Base-by-base conservation (phyloP, 208 protist species). In the Porcisia hertigi region DNA sequence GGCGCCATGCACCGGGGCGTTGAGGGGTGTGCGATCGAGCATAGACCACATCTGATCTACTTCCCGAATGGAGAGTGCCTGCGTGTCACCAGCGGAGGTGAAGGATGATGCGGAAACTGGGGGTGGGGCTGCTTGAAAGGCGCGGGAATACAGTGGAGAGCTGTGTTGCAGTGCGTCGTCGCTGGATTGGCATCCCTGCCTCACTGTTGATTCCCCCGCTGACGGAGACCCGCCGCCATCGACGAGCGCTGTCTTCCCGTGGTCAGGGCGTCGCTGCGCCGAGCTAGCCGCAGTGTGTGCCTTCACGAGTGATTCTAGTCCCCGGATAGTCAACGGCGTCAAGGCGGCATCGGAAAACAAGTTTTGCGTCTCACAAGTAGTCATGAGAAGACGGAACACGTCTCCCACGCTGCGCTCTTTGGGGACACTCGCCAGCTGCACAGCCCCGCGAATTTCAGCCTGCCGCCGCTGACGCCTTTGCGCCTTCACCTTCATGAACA, bases 341-440 rank as follows among this genome's bases (percentile, higher is more conserved):
- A 82, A 52, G 1, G 78, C 78, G 52, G 71, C 65, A 25, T 77
- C 66, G 20, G 57, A 77, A 59, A 82, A 82, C 16, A 77, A 62
- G 47, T 64, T 60, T 57, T 82, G 78, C 60, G 74, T 30, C 64
- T 88, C 81, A 76, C 88, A 94, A 34, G 87, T 74, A 8, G 88
- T 83, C 69, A 96, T 76, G 86, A 95, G 88, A 1, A 94, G 47
- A 11, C 89, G 88, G 73, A 90, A 95, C 18, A 83, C 88, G 73
- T 97, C 94, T 1, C 85, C 94, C 2, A 95, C 94, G 55, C 78
- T 95, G n/a, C 94, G 90, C 80, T 97, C 92, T 14, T 76, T 30
- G 16, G 94, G 91, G 34, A 96, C 89, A 25, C 74, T 83, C 23
- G 85, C 74, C 1, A 97, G 88, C 70, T 75, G 82, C 25, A 97